phyloP scores from a whole-genome alignment of 306 rosid species.

The Lagenaria siceraria region DNA sequence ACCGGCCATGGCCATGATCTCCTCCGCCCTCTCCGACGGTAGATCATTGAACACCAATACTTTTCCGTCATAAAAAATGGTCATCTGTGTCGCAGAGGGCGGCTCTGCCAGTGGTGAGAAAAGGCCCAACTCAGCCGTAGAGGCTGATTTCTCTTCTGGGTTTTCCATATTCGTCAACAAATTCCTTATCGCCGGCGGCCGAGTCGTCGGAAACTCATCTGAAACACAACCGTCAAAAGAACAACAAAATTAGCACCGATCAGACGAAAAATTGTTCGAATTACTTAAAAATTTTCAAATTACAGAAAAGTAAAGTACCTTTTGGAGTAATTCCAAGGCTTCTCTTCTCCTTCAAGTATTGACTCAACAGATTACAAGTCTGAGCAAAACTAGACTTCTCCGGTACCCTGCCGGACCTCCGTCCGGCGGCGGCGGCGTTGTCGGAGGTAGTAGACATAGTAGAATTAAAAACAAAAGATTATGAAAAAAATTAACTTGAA shows the following conservation, averaged over 20 bases:
- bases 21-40: constrained; percentile 41
- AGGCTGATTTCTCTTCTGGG: constrained; percentile 14
- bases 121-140: constrained; percentile 11
- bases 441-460: not conserved
- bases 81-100: constrained; percentile 40
- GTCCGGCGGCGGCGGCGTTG: constrained; percentile 16
- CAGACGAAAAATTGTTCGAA: not conserved
- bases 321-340: constrained; percentile 14
- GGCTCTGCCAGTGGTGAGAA: constrained; percentile 21
- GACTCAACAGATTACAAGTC: constrained; percentile 58
- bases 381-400: constrained; percentile 63
- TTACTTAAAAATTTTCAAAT: not conserved
- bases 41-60: constrained; percentile 54
- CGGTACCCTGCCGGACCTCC: constrained; percentile 24
- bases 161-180: constrained; percentile 29
- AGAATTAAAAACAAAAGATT: not conserved
- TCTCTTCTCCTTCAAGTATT: constrained; percentile 67
- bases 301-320: not conserved
- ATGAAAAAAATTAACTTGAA: not conserved
- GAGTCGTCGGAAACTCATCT: constrained; percentile 8
- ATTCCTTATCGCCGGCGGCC: constrained; percentile 22
- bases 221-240: not conserved
- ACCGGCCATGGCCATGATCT: constrained; percentile 56
- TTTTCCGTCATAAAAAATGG: constrained; percentile 58
- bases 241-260: not conserved